Conservation (phyloP, 768 basidiomycete species). For the Boletus rubescentipes region DNA sequence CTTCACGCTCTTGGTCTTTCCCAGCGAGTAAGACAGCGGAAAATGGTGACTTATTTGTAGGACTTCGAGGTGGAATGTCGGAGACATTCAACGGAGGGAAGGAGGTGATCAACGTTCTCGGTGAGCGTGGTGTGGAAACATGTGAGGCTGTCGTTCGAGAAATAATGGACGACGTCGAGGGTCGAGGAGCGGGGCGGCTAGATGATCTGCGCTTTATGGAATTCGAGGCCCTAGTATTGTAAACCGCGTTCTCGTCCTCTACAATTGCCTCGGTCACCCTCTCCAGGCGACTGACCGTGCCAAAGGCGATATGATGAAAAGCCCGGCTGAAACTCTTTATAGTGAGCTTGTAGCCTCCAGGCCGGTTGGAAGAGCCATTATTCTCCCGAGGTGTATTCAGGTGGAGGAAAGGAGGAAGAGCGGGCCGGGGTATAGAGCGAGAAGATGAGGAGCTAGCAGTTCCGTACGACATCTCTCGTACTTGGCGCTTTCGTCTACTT, state of each 20-base stretch:
- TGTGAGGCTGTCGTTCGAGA: slow-evolving; percentile 3
- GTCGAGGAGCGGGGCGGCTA: background rate
- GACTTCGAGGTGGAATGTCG: slow-evolving; percentile 11
- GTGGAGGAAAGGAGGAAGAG: slow-evolving; percentile 18
- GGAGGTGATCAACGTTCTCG: slow-evolving; percentile 6
- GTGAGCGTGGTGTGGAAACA: background rate
- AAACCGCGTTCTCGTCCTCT: background rate
- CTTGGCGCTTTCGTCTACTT: background rate
- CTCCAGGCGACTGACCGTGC: background rate
- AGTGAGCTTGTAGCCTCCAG: slow-evolving; percentile 34
- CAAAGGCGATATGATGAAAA: slow-evolving; percentile 37
- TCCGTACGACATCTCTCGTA: slow-evolving; percentile 11
- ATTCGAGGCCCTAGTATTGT: background rate
- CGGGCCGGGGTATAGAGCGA: slow-evolving; percentile 3
- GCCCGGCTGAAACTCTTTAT: slow-evolving; percentile 43
- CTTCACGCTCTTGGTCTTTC: slow-evolving; percentile 4
- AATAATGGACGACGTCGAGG: background rate
- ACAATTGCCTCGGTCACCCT: background rate
- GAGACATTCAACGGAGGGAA: slow-evolving; percentile 12
- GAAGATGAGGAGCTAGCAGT: slow-evolving; percentile 7
- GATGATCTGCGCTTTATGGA: background rate
- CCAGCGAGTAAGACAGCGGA: slow-evolving; percentile 12
- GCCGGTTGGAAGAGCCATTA: slow-evolving; percentile 25
- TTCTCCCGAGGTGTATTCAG: slow-evolving; percentile 6
- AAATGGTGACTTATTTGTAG: slow-evolving; percentile 9